Evolutionary conservation across 805 yeast genomes (phyloP).

Genomic region (Metschnikowia reukaufii): DNA sequence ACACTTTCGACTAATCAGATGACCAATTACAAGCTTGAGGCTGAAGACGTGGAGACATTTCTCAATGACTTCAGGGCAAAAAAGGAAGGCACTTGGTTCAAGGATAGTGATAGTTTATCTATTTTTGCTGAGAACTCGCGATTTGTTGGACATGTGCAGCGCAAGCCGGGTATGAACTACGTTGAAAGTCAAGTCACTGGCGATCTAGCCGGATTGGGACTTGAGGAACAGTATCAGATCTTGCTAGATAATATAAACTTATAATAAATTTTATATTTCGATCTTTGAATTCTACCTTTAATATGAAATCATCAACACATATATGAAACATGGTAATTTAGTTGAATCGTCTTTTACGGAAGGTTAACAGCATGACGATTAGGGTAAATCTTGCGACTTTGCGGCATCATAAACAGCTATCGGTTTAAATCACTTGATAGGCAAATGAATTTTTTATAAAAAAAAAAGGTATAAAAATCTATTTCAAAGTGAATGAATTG

Average conservation of each 20-base stretch:
- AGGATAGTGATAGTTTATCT: constrained; percentile 7
- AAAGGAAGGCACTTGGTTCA: constrained; percentile 16
- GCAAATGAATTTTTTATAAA: too few relatives aligned
- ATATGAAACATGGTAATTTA: too few relatives aligned
- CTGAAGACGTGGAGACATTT: constrained; percentile 18
- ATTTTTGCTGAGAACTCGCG: constrained; percentile 7
- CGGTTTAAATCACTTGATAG: too few relatives aligned
- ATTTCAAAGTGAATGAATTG: too few relatives aligned
- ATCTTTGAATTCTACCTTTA: too few relatives aligned
- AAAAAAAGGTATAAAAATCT: too few relatives aligned
- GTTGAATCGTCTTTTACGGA: too few relatives aligned
- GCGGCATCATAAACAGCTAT: too few relatives aligned
- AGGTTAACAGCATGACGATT: too few relatives aligned
- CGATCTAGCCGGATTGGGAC: constrained; percentile 5
- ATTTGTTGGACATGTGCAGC: constrained; percentile 17
- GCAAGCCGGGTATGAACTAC: constrained; percentile 17
- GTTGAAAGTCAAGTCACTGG: constrained; percentile 8
- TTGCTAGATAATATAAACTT: constrained; percentile 18
- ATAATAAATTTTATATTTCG: too few relatives aligned
- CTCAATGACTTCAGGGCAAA: constrained; percentile 1
- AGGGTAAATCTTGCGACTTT: too few relatives aligned
- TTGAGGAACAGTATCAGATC: constrained; percentile 22
- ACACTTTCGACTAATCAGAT: constrained; percentile 24
- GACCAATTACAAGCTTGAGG: constrained; percentile 19
- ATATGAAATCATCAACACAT: too few relatives aligned